These are phyloP conservation scores for Diaporthe australafricana DNA, from an alignment of 2,329 filamentous ascomycete species.

Conservation along the genomic window DNA sequence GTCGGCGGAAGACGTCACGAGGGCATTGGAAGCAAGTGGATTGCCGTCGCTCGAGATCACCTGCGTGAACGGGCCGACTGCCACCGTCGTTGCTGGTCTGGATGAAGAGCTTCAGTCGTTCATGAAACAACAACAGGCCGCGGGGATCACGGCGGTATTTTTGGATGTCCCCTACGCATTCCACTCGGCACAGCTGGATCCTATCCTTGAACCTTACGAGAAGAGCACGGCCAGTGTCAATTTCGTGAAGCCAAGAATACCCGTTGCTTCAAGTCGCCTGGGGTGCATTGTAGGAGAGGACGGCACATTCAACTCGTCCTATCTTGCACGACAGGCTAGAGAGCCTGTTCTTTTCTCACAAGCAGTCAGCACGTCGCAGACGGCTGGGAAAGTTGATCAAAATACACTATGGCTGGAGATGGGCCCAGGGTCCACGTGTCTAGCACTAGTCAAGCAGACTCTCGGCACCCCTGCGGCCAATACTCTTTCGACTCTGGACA, in stretches of 20 bases:
- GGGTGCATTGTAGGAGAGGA: constrained; percentile 66
- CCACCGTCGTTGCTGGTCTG: constrained; percentile 74
- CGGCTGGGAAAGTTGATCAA: constrained; percentile 69
- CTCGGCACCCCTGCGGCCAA: constrained; percentile 71
- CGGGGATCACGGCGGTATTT: constrained; percentile 55
- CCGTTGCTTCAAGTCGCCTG: constrained; percentile 76
- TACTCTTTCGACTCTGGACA: constrained; percentile 68
- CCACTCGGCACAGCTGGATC: constrained; percentile 64
- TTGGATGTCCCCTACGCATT: constrained; percentile 65
- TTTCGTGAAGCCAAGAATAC: constrained; percentile 60
- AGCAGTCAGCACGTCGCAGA: constrained; percentile 60
- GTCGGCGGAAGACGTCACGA: constrained; percentile 40
- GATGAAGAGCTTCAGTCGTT: constrained; percentile 52
- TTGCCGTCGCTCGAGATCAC: constrained; percentile 65
- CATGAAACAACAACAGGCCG: constrained; percentile 53
- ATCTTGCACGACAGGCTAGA: constrained; percentile 58
- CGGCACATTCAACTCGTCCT: constrained; percentile 44
- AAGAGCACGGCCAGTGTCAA: constrained; percentile 51
- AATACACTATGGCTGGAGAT: constrained; percentile 79
- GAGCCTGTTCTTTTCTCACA: constrained; percentile 74
- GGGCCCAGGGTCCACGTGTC: constrained; percentile 75
- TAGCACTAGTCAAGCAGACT: constrained; percentile 68
- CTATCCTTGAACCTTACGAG: constrained; percentile 69
- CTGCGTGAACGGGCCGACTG: constrained; percentile 80
- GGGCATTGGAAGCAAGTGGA: constrained; percentile 43